A percentile compares a stretch with the other conserved stretches of the same genome.
phyloP scores from a whole-genome alignment of 441 rosid species.

The Corymbia calophylla region DNA sequence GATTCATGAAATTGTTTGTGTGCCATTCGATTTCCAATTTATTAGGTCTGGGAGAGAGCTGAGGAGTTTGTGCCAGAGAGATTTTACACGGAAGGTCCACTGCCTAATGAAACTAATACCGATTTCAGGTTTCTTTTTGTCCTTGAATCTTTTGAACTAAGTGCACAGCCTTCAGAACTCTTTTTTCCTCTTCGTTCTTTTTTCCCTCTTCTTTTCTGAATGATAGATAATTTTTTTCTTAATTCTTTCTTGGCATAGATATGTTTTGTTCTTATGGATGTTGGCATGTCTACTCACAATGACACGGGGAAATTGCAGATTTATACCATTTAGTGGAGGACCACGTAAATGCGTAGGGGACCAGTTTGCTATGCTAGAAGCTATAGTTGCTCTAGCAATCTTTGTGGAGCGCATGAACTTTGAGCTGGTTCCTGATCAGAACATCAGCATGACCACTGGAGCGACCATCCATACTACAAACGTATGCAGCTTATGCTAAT shows the following conservation, averaged over 20 bases:
- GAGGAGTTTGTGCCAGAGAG: slow-evolving; percentile 84
- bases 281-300: neutral
- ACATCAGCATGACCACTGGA: slow-evolving; percentile 87
- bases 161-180: neutral
- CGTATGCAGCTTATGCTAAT: slow-evolving; percentile 15
- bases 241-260: neutral
- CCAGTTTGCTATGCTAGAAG: slow-evolving; percentile 86
- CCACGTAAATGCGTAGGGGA: slow-evolving; percentile 95
- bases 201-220: neutral
- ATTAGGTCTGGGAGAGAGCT: slow-evolving; percentile 91
- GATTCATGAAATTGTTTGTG: neutral
- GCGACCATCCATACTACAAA: slow-evolving; percentile 92
- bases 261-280: neutral
- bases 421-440: slow-evolving; percentile 82
- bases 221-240: neutral
- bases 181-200: neutral
- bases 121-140: slow-evolving; percentile 56
- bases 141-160: neutral
- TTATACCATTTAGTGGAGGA: slow-evolving; percentile 91
- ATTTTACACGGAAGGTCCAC: slow-evolving; percentile 62
- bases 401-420: slow-evolving; percentile 69
- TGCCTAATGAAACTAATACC: slow-evolving; percentile 87
- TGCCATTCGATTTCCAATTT: neutral
- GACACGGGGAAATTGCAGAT: slow-evolving; percentile 25
- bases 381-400: slow-evolving; percentile 72